phyloP scores from a whole-genome alignment of 139 green algal genomes.

The Zygnema cylindricum region DNA sequence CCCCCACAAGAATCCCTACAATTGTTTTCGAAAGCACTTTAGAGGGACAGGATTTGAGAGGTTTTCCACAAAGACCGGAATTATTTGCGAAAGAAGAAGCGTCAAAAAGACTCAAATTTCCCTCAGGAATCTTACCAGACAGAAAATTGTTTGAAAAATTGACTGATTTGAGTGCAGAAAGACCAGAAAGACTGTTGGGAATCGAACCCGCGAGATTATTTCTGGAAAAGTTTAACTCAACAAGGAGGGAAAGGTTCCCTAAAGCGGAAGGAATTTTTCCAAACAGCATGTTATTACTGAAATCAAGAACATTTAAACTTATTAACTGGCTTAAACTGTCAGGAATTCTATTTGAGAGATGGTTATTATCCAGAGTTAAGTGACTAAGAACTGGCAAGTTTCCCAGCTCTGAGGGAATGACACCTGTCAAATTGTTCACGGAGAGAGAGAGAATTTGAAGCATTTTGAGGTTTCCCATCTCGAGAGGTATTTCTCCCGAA shows the following conservation, averaged over 20 bases:
- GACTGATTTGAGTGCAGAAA: not conserved
- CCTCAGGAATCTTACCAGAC: constrained; percentile 2
- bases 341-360: constrained; percentile 14
- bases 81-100: not conserved
- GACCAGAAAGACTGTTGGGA: not conserved
- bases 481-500: not conserved
- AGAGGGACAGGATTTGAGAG: not conserved
- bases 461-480: not conserved
- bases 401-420: constrained; percentile 17
- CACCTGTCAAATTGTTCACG: not conserved
- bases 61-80: not conserved
- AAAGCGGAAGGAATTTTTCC: constrained; percentile 17
- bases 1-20: not conserved
- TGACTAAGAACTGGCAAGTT: not conserved
- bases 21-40: not conserved
- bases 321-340: not conserved
- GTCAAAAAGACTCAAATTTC: not conserved
- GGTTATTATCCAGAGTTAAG: not conserved
- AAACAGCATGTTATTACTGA: not conserved
- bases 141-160: constrained; percentile 19
- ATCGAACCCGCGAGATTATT: constrained; percentile 13
- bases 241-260: not conserved
- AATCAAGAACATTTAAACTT: not conserved
- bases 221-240: not conserved
- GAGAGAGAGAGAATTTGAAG: not conserved